Conservation (phyloP, 2,329 filamentous ascomycete genomes). For the Neoarthrinium moseri region DNA sequence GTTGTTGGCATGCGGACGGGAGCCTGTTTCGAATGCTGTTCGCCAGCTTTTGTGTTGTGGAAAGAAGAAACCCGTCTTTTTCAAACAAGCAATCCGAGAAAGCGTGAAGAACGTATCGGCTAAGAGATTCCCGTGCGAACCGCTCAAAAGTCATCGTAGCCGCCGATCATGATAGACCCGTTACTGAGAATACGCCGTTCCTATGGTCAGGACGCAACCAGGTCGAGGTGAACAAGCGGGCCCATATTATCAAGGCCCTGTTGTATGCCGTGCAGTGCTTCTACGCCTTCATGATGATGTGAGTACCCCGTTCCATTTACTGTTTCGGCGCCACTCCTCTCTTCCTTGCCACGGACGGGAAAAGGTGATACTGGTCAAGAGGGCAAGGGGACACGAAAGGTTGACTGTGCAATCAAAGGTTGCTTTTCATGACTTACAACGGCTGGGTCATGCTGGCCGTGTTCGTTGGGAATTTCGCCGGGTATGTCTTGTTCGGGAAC, state of each 20-base stretch:
- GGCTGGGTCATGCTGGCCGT: conserved; percentile 96
- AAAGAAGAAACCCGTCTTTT: too few species aligned
- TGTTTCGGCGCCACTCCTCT: background rate
- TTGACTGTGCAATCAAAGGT: conserved; percentile 65
- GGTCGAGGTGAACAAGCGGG: conserved; percentile 58
- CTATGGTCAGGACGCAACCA: conserved; percentile 66
- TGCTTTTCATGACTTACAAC: conserved; percentile 99
- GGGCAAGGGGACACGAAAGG: too few species aligned
- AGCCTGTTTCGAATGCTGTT: too few species aligned
- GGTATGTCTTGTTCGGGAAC: conserved; percentile 79
- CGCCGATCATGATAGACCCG: conserved; percentile 30
- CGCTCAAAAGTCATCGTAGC: conserved; percentile 2
- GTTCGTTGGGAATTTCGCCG: conserved; percentile 82
- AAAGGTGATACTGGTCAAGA: too few species aligned
- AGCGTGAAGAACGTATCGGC: too few species aligned
- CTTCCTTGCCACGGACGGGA: too few species aligned
- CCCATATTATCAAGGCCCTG: conserved; percentile 74
- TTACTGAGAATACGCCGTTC: conserved; percentile 64
- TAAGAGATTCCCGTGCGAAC: too few species aligned
- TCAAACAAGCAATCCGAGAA: too few species aligned
- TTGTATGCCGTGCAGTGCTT: conserved; percentile 94
- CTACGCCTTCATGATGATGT: conserved; percentile 99
- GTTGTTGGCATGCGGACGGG: too few species aligned
- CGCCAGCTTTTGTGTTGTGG: background rate
- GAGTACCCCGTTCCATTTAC: conserved; percentile 41